A percentile compares a stretch with the other conserved stretches of the same genome.
These are phyloP conservation scores for Debaryomyces sp. DNA, from an alignment of 1,139 yeast genomes.

Conservation along the genomic window DNA sequence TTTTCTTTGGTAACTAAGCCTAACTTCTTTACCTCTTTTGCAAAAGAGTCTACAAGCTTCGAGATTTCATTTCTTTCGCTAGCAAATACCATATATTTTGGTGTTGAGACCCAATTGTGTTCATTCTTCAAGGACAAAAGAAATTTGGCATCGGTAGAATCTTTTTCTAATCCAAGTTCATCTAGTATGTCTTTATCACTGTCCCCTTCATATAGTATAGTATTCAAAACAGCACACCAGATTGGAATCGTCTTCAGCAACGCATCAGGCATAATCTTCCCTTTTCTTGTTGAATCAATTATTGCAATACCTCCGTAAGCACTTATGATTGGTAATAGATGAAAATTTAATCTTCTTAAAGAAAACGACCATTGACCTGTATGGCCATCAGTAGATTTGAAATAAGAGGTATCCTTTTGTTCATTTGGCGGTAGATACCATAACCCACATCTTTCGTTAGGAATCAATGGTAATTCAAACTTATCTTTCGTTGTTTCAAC, in stretches of 20 bases:
- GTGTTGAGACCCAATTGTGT: slow-evolving; percentile 45
- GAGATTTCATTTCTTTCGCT: slow-evolving; percentile 62
- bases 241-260: slow-evolving; percentile 84
- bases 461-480: slow-evolving; percentile 46
- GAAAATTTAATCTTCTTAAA: slow-evolving; percentile 70
- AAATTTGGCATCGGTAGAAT: slow-evolving; percentile 14
- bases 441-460: slow-evolving; percentile 85
- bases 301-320: slow-evolving; percentile 52
- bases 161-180: slow-evolving; percentile 19
- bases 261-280: slow-evolving; percentile 85
- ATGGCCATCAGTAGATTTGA: slow-evolving; percentile 93
- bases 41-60: slow-evolving; percentile 52
- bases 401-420: slow-evolving; percentile 58
- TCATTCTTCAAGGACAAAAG: slow-evolving; percentile 13
- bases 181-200: slow-evolving; percentile 10
- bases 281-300: slow-evolving; percentile 86
- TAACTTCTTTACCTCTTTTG: slow-evolving; percentile 40
- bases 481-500: slow-evolving; percentile 19
- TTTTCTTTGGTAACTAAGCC: slow-evolving; percentile 37
- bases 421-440: slow-evolving; percentile 69
- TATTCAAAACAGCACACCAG: slow-evolving; percentile 84
- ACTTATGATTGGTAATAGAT: slow-evolving; percentile 54
- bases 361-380: slow-evolving; percentile 80
- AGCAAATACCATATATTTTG: slow-evolving; percentile 55
- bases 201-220: slow-evolving; percentile 44